Base-by-base conservation (phyloP, 192 early-diverging fungal species). In the Dimargaris cristalligena region DNA sequence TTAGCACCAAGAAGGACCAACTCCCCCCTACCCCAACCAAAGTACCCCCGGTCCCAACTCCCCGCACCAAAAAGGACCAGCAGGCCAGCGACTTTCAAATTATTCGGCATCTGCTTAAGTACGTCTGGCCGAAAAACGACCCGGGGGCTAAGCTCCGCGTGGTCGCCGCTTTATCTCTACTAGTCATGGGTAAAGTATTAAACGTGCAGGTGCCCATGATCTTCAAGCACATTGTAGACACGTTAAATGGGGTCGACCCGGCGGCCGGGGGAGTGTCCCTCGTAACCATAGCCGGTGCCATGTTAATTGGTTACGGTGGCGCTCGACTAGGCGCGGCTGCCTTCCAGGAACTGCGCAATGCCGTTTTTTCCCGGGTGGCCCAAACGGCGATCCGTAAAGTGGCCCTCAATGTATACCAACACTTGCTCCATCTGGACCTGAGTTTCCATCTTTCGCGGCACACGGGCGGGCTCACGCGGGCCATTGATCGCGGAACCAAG, bases 141-240 rank as follows among this genome's bases (percentile, higher is more conserved):
- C 68, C 71, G 54, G 80, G 82, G 3, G 86, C 90, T 10, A 94
- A 93, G 65, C 69, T 81, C 22, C 79, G 96, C 10, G 94, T 99
- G 1, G 80, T 95, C 0, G 63, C 82, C 13, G 92, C 96, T 0
- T 54, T 99, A 33, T 61, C 70, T 28, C 77, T 99, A 33, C 79
- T 99, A 52, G 63, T 96, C n/a, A 77, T 79, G 18, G 83, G 85
- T 60, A 90, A 90, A 66, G 65, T 79, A 62, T 67, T 97, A 32
- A 97, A 91, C 60, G 91, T 99, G 0, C 89, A 89, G 64, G 91
- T 99, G 34, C 96, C 96, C 0, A 85, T 94, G 49, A 81, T 88
- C 61, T 99, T 99, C 76, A 99, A 97, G 70, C 67, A 87, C 54
- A 79, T 89, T 34, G 81, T 99, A 33, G 94, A 99, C 61, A 78